A percentile compares a stretch with the other conserved stretches of the same genome.
Conservation (phyloP, 176 grass and related monocot genomes). For the Bothriochloa decipiens region DNA sequence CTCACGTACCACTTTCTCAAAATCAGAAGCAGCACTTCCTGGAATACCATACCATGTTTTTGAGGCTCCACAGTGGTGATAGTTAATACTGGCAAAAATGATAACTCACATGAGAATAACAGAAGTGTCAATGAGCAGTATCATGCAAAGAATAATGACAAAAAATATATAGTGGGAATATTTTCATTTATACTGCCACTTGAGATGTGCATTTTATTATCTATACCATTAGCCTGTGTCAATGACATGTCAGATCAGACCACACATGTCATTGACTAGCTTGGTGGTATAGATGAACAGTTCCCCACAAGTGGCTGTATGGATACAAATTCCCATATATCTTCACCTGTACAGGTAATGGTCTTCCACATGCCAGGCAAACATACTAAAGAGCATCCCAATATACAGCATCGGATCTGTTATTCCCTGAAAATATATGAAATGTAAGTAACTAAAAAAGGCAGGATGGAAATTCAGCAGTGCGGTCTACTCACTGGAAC, state of each 20-base stretch:
- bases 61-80: conserved; percentile 94
- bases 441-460: conserved; percentile 24
- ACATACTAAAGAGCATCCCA: conserved; percentile 99
- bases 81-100: conserved; percentile 76
- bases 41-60: conserved; percentile 97
- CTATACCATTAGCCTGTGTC: background rate
- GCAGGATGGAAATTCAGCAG: conserved; percentile 14
- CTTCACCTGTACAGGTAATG: conserved; percentile 93
- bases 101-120: conserved; percentile 38
- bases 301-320: background rate
- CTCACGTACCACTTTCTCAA: conserved; percentile 78
- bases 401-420: conserved; percentile 99
- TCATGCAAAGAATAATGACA: conserved; percentile 32
- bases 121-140: conserved; percentile 22
- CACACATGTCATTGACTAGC: conserved; percentile 3
- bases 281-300: background rate
- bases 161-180: conserved; percentile 6
- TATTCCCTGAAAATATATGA: conserved; percentile 72
- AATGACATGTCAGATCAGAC: background rate
- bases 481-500: conserved; percentile 70
- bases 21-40: conserved; percentile 81
- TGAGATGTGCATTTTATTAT: background rate
- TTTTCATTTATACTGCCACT: background rate
- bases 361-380: conserved; percentile 99
- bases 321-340: background rate